Conservation (phyloP, 108 stramenopile genomes). For the Seminavis robusta region DNA sequence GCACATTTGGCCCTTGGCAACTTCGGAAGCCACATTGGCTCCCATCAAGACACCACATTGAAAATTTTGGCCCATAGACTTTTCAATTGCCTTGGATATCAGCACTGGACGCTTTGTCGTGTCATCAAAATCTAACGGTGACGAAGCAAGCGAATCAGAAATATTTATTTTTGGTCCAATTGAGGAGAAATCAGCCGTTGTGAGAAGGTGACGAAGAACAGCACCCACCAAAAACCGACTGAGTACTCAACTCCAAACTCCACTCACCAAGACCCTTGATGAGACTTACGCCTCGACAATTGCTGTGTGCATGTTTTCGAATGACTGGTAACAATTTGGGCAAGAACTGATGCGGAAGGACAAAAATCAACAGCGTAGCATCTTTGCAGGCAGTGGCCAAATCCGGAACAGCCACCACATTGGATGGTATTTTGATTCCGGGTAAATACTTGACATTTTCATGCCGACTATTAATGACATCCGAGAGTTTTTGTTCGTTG, state of each 20-base stretch:
- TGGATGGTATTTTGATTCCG: conserved; percentile 80
- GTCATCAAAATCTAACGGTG: conserved; percentile 53
- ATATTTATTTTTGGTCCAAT: too few relatives aligned
- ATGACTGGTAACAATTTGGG: conserved; percentile 74
- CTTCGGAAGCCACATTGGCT: conserved; percentile 95
- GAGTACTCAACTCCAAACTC: background rate
- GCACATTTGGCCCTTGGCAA: conserved; percentile 90
- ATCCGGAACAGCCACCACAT: conserved; percentile 84
- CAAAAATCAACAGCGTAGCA: conserved; percentile 92
- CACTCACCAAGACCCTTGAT: conserved; percentile 79
- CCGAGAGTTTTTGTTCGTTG: conserved; percentile 47
- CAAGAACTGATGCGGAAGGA: conserved; percentile 94
- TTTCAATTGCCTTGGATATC: conserved; percentile 67
- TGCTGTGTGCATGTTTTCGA: conserved; percentile 53
- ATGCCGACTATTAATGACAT: conserved; percentile 89
- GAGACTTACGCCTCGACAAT: conserved; percentile 79
- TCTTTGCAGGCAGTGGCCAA: conserved; percentile 75
- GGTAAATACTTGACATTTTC: conserved; percentile 98
- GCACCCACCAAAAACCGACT: background rate
- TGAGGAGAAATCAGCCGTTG: too few relatives aligned
- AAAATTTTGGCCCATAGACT: conserved; percentile 70
- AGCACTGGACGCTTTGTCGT: conserved; percentile 63
- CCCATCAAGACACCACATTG: conserved; percentile 94
- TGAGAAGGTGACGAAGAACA: background rate
- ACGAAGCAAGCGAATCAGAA: too few relatives aligned